Evolutionary conservation across 2,329 filamentous ascomycete species (phyloP), one percentile per base, ranked within the genome.

Genomic region (Didymella lethalis): DNA sequence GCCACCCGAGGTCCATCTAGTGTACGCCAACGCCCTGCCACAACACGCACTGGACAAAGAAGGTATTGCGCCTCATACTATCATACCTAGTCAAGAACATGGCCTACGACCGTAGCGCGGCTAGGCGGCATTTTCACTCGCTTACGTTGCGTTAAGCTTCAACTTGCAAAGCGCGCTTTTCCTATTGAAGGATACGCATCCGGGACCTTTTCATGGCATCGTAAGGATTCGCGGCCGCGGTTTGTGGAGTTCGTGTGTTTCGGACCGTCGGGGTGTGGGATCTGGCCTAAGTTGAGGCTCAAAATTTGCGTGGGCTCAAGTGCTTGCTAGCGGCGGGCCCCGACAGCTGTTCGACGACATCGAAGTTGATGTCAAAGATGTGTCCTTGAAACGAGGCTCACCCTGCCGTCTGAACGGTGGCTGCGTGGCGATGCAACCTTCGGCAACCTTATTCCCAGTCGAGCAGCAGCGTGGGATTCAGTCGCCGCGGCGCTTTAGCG

Each of bases 251-350:
- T 49, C 29, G 18, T 44, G n/a, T 20, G 40, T 49, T 43, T 51
- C 41, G 41, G 50, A 45, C 32, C 46, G 41, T 54, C 50, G 47
- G 50, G 45, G 14, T 43, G 23, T 38, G 51, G 45, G 56, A 54
- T 54, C 56, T 59, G 47, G 56, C 40, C 51, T 46, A n/a, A 29
- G 26, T 48, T 48, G 56, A 47, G 56, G 56, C 56, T 59, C 46
- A 49, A 52, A 54, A 34, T 51, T 54, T 59, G 50, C 46, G 28
- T 47, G n/a, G 25, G 32, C 16, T 32, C 26, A 43, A 41, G 56
- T 41, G 16, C 28, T 20, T 40, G 14, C 56, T 59, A 44, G 41
- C 50, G 56, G 56, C 45, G 56, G 50, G 46, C 41, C 32, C 50
- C 56, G 56, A 54, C 7, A 43, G 36, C 26, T 46, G 14, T 25